Evolutionary conservation across 495 filamentous ascomycete species (phyloP).

Genomic region (Pseudevernia furfuracea): DNA sequence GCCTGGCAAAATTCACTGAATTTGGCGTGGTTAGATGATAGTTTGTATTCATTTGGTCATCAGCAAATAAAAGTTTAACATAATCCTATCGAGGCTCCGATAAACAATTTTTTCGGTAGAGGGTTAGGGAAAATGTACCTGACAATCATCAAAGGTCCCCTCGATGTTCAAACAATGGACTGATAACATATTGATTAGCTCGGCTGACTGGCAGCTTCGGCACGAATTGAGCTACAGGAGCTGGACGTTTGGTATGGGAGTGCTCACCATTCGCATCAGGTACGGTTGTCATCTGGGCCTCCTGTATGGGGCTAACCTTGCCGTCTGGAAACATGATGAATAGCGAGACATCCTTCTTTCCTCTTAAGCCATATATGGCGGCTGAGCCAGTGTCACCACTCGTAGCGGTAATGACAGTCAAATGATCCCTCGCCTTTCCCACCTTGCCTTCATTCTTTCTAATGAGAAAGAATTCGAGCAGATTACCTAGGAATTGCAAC

Average conservation of each 20-base stretch:
- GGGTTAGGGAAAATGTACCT: slow-evolving; percentile 83
- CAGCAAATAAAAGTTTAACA: no score
- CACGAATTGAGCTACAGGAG: no score
- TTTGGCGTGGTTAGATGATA: no score
- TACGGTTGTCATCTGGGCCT: slow-evolving; percentile 76
- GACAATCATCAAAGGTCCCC: slow-evolving; percentile 52
- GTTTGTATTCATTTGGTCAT: no score
- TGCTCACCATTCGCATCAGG: no score
- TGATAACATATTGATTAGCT: no score
- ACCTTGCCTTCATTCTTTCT: slow-evolving; percentile 68
- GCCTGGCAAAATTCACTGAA: no score
- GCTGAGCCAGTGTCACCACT: slow-evolving; percentile 92
- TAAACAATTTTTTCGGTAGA: slow-evolving; percentile 96
- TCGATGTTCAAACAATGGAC: slow-evolving; percentile 3
- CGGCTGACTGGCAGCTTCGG: no score
- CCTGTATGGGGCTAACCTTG: slow-evolving; percentile 75
- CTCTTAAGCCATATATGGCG: slow-evolving; percentile 93
- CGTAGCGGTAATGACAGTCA: slow-evolving; percentile 87
- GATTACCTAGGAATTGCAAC: slow-evolving; percentile 83
- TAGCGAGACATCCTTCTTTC: slow-evolving; percentile 90
- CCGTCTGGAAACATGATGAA: slow-evolving; percentile 86
- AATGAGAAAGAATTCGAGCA: slow-evolving; percentile 92
- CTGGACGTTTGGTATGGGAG: no score
- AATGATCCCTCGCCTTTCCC: slow-evolving; percentile 60
- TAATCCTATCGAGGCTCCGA: slow-evolving; percentile 62